Conservation (phyloP, 129 eudicot species). For the Mikania micrantha region DNA sequence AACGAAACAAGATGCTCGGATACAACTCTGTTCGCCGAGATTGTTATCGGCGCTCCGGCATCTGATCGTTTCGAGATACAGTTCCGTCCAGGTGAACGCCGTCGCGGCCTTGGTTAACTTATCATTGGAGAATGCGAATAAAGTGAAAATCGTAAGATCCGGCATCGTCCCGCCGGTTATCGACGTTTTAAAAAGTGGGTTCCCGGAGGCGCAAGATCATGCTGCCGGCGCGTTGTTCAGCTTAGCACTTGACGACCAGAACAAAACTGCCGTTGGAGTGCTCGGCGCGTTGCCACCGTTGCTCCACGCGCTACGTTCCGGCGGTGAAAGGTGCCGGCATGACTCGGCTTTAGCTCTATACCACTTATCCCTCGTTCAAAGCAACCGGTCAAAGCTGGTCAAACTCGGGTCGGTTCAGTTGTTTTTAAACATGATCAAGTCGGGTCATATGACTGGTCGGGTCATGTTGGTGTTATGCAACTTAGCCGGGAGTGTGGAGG, state of each 20-base stretch:
- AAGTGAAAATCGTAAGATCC: slow-evolving; percentile 69
- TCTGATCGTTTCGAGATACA: slow-evolving; percentile 43
- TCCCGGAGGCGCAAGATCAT: slow-evolving; percentile 69
- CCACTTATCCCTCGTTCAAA: slow-evolving; percentile 64
- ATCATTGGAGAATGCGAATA: slow-evolving; percentile 51
- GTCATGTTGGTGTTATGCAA: slow-evolving; percentile 54
- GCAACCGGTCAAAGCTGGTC: slow-evolving; percentile 64
- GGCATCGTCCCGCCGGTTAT: slow-evolving; percentile 76
- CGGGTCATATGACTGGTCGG: slow-evolving; percentile 65
- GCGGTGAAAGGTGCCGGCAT: slow-evolving; percentile 50
- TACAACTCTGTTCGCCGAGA: slow-evolving; percentile 50
- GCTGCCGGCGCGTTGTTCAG: slow-evolving; percentile 90
- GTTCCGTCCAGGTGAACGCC: slow-evolving; percentile 49
- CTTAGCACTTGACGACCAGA: slow-evolving; percentile 62
- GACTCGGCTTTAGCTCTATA: slow-evolving; percentile 78
- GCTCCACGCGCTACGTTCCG: slow-evolving; percentile 55
- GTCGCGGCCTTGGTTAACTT: slow-evolving; percentile 70
- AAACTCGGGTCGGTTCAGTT: slow-evolving; percentile 55
- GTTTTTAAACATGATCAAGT: slow-evolving; percentile 45
- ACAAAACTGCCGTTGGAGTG: slow-evolving; percentile 84
- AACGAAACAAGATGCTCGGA: slow-evolving; percentile 41
- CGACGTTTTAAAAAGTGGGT: slow-evolving; percentile 56
- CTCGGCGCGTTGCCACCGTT: slow-evolving; percentile 71
- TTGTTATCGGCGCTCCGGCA: slow-evolving; percentile 48
- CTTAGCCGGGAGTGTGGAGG: slow-evolving; percentile 55